Base-by-base conservation (phyloP, 2,329 filamentous ascomycete species). In the Paramyrothecium roridum region DNA sequence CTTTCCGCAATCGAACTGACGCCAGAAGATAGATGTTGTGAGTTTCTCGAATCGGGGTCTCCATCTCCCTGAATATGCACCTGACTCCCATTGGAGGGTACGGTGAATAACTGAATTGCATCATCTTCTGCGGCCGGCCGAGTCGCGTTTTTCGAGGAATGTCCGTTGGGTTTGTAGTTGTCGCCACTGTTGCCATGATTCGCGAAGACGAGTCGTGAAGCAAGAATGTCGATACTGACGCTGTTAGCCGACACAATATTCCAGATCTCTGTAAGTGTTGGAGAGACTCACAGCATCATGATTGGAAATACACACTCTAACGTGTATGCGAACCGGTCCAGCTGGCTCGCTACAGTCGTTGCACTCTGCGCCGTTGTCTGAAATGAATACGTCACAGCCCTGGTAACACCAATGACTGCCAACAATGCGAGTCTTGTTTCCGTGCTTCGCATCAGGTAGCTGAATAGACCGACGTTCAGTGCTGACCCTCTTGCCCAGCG, bases 291-390 rank as follows among this genome's bases (percentile, higher is more conserved):
- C 73, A 70, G 69, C 65, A 77, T 68, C 52, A 77, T 66, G 0
- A 74, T 65, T 0, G 74, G 74, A 45, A 76, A 77, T 10, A 75
- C 56, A 54, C 74, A 76, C 52, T 76, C 74, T 47, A 76, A 55
- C 1, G 72, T 70, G 48, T 76, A 76, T 1, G 70, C 70, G 48
- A 76, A 76, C 1, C 74, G 68, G 50, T 76, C 74, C 0, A 76
- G 52, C 49, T 77, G 72, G 6, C 70, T 67, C 0, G 73, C 70
- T 1, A 67, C 53, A 22, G 68, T 65, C 0, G 70, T 72, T 0
- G 74, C 74, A 20, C 66, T 69, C 52, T 76, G 73, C 1, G 70
- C 64, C 0, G 66, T 61, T 2, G 61, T 63, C 45, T 76, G 73
- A 50, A 74, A 76, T 1, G 71, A 73, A 43, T 76, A 76, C 2